These are phyloP conservation scores for Gossypium gossypioides DNA, from an alignment of 441 rosid genomes.

Conservation along the genomic window DNA sequence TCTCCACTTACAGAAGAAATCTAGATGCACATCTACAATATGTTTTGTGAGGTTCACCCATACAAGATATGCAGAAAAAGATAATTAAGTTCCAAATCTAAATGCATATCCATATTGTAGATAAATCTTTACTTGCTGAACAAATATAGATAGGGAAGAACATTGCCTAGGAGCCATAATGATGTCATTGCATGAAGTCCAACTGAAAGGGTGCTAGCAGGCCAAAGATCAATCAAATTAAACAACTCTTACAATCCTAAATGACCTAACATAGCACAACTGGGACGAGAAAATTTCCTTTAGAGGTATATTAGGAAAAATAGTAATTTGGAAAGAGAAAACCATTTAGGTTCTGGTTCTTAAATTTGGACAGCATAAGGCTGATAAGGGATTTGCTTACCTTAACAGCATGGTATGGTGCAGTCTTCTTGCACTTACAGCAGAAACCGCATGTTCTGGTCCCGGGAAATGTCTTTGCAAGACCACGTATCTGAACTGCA, in stretches of 20 bases:
- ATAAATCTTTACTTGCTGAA: neutral
- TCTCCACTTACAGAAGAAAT: neutral
- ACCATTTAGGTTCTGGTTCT: neutral
- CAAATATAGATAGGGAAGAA: neutral
- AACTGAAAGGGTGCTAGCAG: neutral
- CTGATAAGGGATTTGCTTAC: slow-evolving; percentile 26
- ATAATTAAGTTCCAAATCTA: neutral
- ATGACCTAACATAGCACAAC: neutral
- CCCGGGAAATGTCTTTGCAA: slow-evolving; percentile 78
- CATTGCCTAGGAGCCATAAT: neutral
- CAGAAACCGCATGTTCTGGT: slow-evolving; percentile 48
- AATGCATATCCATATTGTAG: neutral
- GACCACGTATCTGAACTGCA: slow-evolving; percentile 83
- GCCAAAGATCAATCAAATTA: neutral
- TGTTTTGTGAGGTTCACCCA: neutral
- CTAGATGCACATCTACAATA: neutral
- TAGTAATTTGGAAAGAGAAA: neutral
- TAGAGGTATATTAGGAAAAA: neutral
- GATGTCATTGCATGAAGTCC: neutral
- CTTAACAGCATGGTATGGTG: slow-evolving; percentile 77
- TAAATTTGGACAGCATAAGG: neutral
- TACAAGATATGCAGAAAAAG: neutral
- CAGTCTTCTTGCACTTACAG: slow-evolving; percentile 58
- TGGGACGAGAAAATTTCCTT: neutral
- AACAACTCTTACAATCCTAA: neutral